A percentile compares a stretch with the other conserved stretches of the same genome.
These are phyloP conservation scores for Hygrophila difformis DNA, from an alignment of 257 asterid genomes.

Conservation along the genomic window DNA sequence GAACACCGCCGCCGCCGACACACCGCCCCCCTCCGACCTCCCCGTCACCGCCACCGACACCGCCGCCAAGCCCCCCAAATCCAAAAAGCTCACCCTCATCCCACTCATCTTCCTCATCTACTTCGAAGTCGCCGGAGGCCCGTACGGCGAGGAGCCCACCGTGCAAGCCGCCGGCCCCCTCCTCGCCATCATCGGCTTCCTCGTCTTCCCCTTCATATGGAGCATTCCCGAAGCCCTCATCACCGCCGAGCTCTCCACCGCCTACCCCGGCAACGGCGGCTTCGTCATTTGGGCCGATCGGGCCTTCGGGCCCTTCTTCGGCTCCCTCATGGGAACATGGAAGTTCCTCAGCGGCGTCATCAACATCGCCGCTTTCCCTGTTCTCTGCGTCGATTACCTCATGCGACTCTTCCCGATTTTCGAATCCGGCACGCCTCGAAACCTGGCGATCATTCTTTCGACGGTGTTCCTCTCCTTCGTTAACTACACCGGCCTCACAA, in stretches of 20 bases:
- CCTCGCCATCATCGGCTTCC: constrained; percentile 67
- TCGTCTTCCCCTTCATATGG: constrained; percentile 88
- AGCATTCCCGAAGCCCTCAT: constrained; percentile 71
- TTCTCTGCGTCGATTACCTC: constrained; percentile 46
- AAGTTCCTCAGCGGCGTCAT: constrained; percentile 73
- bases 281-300: constrained; percentile 83
- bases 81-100: constrained; percentile 57
- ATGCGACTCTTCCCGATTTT: constrained; percentile 50
- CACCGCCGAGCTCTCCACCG: constrained; percentile 88
- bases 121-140: constrained; percentile 90
- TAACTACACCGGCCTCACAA: constrained; percentile 52
- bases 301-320: constrained; percentile 80
- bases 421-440: constrained; percentile 31
- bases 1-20: constrained; percentile 8
- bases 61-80: not conserved
- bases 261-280: constrained; percentile 84
- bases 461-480: constrained; percentile 31
- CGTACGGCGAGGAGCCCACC: constrained; percentile 88
- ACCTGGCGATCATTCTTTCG: constrained; percentile 35
- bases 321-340: constrained; percentile 75
- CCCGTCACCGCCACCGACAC: constrained; percentile 23
- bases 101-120: constrained; percentile 80
- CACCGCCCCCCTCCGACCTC: constrained; percentile 19
- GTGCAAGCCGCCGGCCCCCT: constrained; percentile 79
- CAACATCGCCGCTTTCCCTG: constrained; percentile 72